These are phyloP conservation scores for Tritrichomonas foetus DNA, from an alignment of 208 protist genomes.

Conservation along the genomic window DNA sequence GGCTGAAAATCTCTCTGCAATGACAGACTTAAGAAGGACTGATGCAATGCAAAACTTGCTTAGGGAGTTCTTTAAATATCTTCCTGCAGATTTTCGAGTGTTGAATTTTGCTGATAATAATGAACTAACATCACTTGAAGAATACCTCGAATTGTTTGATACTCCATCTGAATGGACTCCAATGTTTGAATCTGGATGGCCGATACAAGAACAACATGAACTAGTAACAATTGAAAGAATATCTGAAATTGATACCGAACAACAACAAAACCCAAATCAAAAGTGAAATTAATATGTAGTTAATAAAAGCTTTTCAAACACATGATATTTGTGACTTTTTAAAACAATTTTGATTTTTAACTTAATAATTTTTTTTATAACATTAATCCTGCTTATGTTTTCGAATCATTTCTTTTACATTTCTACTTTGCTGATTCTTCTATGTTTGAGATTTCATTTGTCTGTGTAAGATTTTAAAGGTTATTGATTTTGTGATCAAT, in stretches of 20 bases:
- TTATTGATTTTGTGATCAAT: too few species aligned
- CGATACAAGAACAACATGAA: neutral
- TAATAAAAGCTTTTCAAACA: too few species aligned
- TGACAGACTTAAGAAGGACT: neutral
- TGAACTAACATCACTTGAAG: neutral
- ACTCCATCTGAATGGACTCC: neutral
- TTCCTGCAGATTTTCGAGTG: neutral
- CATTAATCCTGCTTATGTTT: too few species aligned
- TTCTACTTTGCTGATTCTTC: too few species aligned
- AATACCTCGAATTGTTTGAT: constrained; percentile 30
- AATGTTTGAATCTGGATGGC: neutral
- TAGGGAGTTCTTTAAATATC: neutral
- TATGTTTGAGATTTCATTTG: too few species aligned
- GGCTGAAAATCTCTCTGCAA: neutral
- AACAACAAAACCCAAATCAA: too few species aligned
- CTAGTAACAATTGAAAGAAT: neutral
- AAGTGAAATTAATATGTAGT: too few species aligned
- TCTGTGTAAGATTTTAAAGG: too few species aligned
- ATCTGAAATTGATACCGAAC: neutral
- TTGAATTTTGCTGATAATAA: neutral
- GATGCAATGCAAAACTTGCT: neutral
- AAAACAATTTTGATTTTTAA: too few species aligned
- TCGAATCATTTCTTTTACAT: too few species aligned
- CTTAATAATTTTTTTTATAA: too few species aligned
- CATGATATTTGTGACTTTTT: too few species aligned